Evolutionary conservation across 2,329 filamentous ascomycete genomes (phyloP), one percentile per base, ranked within the genome.

Genomic region (Penicillium sp.): DNA sequence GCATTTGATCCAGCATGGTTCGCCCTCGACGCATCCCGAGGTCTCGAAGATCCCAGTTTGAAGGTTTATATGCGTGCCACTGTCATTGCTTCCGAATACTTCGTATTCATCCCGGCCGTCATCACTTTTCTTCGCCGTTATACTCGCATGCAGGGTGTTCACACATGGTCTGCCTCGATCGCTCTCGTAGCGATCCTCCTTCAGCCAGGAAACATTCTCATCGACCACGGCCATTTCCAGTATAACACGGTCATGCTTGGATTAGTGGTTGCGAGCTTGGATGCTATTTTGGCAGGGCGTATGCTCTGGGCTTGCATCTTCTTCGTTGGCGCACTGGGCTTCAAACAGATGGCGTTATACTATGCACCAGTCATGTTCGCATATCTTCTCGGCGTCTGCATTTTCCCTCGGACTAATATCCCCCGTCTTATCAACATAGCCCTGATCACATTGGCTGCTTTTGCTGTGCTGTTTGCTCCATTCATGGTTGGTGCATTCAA

Each of bases 221-320:
- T 99, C 60, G 93, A 99, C 66, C 92, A 99, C 65, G 88, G 92
- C 6, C 93, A 87, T 62, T 99, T 99, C 68, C 93, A 99, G 72
- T 99, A 96, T 72, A 99, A 99, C 69, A 95, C 91, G 0, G 91
- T 99, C 42, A 99, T 99, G 93, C 83, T 99, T 13, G 93, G 95
- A 2, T 82, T 97, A 40, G 83, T 93, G 9, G 76, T 95, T 27
- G 89, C 89, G 0, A 89, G 86, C 61, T 83, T 96, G 75, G 93
- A 92, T 35, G 93, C 88, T 68, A 87, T 97, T 73, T 71, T 95
- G 42, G 89, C 90, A 3, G 88, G 88, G 3, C 82, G 90, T 41
- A 86, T 86, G 62, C 80, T 95, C 54, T 96, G 92, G 90, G 83
- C 88, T 22, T 90, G 89, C 54, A 81, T 95, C 51, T 95, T 95